A percentile compares a stretch with the other conserved stretches of the same genome.
Evolutionary conservation across 2,329 filamentous ascomycete genomes (phyloP).

Genomic region (Xylaria sp.): DNA sequence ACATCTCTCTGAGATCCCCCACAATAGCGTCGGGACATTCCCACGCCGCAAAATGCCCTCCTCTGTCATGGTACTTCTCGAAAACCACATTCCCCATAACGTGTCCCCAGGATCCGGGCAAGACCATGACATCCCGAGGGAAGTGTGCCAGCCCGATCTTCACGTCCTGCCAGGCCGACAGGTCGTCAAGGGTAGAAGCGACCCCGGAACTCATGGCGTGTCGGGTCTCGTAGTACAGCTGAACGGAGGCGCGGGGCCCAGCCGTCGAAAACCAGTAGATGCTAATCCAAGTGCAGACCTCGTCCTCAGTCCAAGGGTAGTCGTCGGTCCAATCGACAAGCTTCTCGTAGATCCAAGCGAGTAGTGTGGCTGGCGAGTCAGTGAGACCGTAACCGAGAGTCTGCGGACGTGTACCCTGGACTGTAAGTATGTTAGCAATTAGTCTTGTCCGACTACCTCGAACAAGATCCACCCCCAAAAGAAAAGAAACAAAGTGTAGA

Average conservation of each 20-base stretch:
- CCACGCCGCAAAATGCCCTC: constrained; percentile 62
- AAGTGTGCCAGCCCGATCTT: constrained; percentile 61
- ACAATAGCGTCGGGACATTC: constrained; percentile 59
- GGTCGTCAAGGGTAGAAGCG: constrained; percentile 20
- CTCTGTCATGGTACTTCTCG: constrained; percentile 53
- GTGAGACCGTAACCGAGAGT: constrained; percentile 75
- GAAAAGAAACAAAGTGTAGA: background rate
- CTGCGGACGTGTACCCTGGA: constrained; percentile 74
- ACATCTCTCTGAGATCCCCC: constrained; percentile 60
- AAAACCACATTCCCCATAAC: constrained; percentile 63
- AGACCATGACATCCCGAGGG: constrained; percentile 60
- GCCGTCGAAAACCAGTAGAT: constrained; percentile 78
- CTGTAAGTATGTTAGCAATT: constrained; percentile 36
- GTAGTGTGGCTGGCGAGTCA: constrained; percentile 74
- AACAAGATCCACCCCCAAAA: background rate
- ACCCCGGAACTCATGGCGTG: constrained; percentile 67
- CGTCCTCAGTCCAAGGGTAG: constrained; percentile 79
- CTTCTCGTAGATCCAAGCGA: constrained; percentile 86
- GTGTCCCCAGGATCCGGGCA: constrained; percentile 61
- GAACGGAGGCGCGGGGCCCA: constrained; percentile 69
- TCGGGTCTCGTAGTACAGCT: constrained; percentile 76
- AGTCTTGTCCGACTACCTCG: background rate
- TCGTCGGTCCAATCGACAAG: constrained; percentile 78
- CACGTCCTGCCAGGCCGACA: constrained; percentile 47
- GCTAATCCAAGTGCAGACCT: constrained; percentile 78